Base-by-base conservation (phyloP, 1,139 yeast species). In the Debaryomyces sp. region DNA sequence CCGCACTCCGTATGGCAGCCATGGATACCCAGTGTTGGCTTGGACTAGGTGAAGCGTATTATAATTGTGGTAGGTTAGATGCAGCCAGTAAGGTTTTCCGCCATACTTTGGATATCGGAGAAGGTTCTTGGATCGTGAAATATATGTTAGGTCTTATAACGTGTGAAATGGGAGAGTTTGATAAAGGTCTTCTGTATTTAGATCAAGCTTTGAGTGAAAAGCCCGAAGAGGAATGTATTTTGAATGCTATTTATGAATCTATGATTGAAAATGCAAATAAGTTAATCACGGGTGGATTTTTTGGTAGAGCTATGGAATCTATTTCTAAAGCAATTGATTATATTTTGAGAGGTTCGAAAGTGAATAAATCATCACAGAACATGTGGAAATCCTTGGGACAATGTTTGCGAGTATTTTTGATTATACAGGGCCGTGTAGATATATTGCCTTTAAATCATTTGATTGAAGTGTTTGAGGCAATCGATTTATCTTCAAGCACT, bases 11-110 rank as follows among this genome's bases (percentile, higher is more conserved):
- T 53, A 71, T 88, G 55, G 73, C 84, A 34, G 73, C 87, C 0
- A 60, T 64, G 49, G 97, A 94, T 66, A 66, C 80, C 7, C 85
- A 88, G 56, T 85, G 96, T 10, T 92, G 98, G 98, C 76, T 88
- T 23, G 97, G 97, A 0, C 73, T 94, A 34, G 99, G 99, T 18
- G 99, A 95, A 64, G 95, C 97, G 0, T 94, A 94, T 63, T 75
- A 79, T 49, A 81, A 84, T 41, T 83, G 96, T 66, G 99, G 99
- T 5, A 78, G 97, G 53, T 73, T 85, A 43, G 94, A 88, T 50
- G 96, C 98, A 2, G 90, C 97, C 0, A 77, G 81, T 7, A 91
- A 88, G 62, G 97, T 95, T 1, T 89, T 91, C 59, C 75, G 73
- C 35, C 84, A 84, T 52, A 90, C 94, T 0, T 61, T 81, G 37